These are phyloP conservation scores for Adansonia grandidieri DNA, from an alignment of 441 rosid genomes.

Conservation along the genomic window DNA sequence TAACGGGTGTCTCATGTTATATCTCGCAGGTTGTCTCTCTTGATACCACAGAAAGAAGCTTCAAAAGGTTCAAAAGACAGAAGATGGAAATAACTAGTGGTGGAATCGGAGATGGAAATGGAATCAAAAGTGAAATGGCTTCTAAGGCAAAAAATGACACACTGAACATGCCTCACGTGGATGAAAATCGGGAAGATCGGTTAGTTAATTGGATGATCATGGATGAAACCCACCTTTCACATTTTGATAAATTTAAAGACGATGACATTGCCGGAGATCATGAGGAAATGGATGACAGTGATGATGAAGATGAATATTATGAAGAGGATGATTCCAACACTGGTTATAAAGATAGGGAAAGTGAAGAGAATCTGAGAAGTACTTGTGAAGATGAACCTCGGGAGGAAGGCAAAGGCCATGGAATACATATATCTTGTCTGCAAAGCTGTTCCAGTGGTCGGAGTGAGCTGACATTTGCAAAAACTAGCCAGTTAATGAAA, in stretches of 20 bases:
- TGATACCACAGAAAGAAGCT: slow-evolving; percentile 33
- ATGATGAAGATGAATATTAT: slow-evolving; percentile 37
- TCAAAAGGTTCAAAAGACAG: slow-evolving; percentile 46
- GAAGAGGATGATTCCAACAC: slow-evolving; percentile 36
- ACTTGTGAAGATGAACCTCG: slow-evolving; percentile 24
- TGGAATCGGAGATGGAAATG: slow-evolving; percentile 32
- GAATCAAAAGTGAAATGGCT: slow-evolving; percentile 26
- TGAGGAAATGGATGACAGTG: slow-evolving; percentile 43
- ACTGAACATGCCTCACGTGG: slow-evolving; percentile 6
- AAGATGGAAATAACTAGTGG: slow-evolving; percentile 26
- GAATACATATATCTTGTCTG: slow-evolving; percentile 16
- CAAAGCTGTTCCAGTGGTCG: slow-evolving; percentile 26
- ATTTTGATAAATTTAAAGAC: slow-evolving; percentile 36
- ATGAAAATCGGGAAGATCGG: slow-evolving; percentile 26
- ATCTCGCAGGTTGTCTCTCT: slow-evolving; percentile 40
- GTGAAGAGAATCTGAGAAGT: slow-evolving; percentile 15
- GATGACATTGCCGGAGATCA: slow-evolving; percentile 32
- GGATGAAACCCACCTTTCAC: slow-evolving; percentile 40
- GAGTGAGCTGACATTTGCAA: slow-evolving; percentile 16
- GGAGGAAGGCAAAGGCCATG: slow-evolving; percentile 18
- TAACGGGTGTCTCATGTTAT: slow-evolving; percentile 23
- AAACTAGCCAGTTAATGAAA: slow-evolving; percentile 17
- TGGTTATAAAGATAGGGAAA: slow-evolving; percentile 28
- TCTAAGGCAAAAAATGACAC: slow-evolving; percentile 24
- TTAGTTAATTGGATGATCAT: slow-evolving; percentile 52